Percentiles rank a stretch among this genome's conserved stretches.
Conservation (phyloP, 2,329 filamentous ascomycete genomes). For the Sporothrix luriei region DNA sequence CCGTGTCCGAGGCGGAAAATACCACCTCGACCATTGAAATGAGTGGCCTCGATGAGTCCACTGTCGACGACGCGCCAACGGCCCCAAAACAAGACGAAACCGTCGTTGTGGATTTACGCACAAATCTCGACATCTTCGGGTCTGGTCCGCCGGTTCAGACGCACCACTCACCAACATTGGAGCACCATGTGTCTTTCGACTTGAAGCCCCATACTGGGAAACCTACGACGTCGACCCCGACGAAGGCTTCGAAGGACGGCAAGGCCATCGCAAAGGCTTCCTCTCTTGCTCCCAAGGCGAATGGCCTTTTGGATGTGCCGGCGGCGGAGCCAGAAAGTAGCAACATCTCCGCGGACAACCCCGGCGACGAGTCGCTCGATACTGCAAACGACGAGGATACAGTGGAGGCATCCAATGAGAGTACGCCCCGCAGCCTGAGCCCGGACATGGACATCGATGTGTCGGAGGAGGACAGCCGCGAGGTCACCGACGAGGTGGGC, state of each 20-base stretch:
- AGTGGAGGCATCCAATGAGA: slow-evolving; percentile 13
- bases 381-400: background rate
- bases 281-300: background rate
- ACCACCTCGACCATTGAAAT: background rate
- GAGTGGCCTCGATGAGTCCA: background rate
- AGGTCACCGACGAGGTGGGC: slow-evolving; percentile 24
- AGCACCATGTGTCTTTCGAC: slow-evolving; percentile 21
- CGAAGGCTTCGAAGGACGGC: background rate
- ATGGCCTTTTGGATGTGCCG: background rate
- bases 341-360: background rate
- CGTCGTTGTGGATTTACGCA: slow-evolving; percentile 42
- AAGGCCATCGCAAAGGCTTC: background rate
- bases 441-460: slow-evolving; percentile 23
- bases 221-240: background rate
- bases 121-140: slow-evolving; percentile 44
- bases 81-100: slow-evolving; percentile 21
- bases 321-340: background rate
- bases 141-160: slow-evolving; percentile 30
- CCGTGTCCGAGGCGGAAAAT: slow-evolving; percentile 5
- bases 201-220: slow-evolving; percentile 5
- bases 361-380: background rate
- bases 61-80: background rate
- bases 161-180: background rate
- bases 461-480: slow-evolving; percentile 26
- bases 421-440: slow-evolving; percentile 23